Percentiles rank a stretch among this genome's conserved stretches.
Conservation (phyloP, 1,284 basidiomycete genomes). For the Anthracocystis panici-leucophaei region DNA sequence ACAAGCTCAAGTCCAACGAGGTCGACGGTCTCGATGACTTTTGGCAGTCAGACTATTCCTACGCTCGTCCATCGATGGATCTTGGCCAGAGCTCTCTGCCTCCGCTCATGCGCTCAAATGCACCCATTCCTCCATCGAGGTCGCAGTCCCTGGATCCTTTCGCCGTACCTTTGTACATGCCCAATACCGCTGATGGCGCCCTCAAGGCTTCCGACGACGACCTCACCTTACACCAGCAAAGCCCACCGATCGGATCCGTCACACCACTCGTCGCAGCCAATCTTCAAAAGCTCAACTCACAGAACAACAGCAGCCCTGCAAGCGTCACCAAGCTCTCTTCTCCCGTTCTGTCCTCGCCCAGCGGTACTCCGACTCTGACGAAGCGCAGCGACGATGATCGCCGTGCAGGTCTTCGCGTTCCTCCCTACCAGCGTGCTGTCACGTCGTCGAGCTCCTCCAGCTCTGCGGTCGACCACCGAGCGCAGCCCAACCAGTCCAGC, state of each 20-base stretch:
- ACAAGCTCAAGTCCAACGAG: neutral
- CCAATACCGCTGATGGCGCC: neutral
- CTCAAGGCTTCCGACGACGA: constrained; percentile 2
- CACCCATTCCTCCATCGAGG: constrained; percentile 39
- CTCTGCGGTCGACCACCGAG: constrained; percentile 22
- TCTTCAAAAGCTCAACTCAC: constrained; percentile 36
- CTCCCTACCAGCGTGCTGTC: constrained; percentile 12
- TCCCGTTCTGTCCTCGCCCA: constrained; percentile 10
- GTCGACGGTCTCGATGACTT: constrained; percentile 26
- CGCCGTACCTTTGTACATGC: constrained; percentile 12
- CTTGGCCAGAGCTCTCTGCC: constrained; percentile 17
- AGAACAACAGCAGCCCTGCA: constrained; percentile 5
- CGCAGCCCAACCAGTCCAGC: constrained; percentile 24
- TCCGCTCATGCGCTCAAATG: constrained; percentile 36
- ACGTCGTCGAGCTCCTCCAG: constrained; percentile 25
- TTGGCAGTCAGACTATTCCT: constrained; percentile 41
- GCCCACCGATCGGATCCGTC: neutral
- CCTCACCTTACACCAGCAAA: neutral
- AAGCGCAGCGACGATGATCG: constrained; percentile 14
- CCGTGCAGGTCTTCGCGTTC: constrained; percentile 4
- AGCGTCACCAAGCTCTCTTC: constrained; percentile 4
- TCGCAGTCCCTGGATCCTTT: constrained; percentile 41
- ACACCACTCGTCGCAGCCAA: constrained; percentile 29
- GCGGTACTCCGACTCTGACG: constrained; percentile 14
- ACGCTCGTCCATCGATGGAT: constrained; percentile 24